Percentiles rank a stretch among this genome's conserved stretches.
Evolutionary conservation across 768 basidiomycete species (phyloP).

Genomic region (Suillus cothurnatus): DNA sequence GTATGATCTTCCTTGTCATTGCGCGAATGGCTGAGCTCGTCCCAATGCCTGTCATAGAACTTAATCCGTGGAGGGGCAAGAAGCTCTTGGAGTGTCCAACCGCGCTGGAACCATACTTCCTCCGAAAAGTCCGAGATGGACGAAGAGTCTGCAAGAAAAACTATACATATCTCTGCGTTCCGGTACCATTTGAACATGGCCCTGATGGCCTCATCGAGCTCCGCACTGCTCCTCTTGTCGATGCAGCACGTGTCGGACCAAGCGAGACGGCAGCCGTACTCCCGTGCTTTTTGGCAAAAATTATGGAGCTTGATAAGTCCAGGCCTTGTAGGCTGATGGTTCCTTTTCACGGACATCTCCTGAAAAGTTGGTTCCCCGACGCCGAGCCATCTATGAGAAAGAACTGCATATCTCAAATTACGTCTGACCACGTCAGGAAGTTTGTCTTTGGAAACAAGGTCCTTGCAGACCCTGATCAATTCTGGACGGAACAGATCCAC

Average conservation of each 20-base stretch:
- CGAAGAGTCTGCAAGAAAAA: slow-evolving; percentile 16
- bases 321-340: neutral
- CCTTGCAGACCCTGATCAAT: neutral
- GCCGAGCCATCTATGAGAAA: slow-evolving; percentile 8
- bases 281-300: slow-evolving; percentile 17
- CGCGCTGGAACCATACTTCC: slow-evolving; percentile 28
- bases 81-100: slow-evolving; percentile 20
- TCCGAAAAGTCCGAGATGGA: slow-evolving; percentile 8
- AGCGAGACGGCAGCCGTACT: slow-evolving; percentile 20
- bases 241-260: slow-evolving; percentile 33
- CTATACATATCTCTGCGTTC: slow-evolving; percentile 24
- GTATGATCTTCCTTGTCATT: slow-evolving; percentile 25
- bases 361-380: slow-evolving; percentile 3
- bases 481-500: neutral
- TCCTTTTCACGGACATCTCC: slow-evolving; percentile 5
- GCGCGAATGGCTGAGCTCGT: slow-evolving; percentile 7
- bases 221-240: slow-evolving; percentile 30
- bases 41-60: slow-evolving; percentile 22
- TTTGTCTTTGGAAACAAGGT: neutral
- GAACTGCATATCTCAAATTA: slow-evolving; percentile 3
- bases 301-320: slow-evolving; percentile 18
- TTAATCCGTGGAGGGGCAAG: slow-evolving; percentile 24
- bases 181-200: slow-evolving; percentile 29
- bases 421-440: neutral
- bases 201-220: slow-evolving; percentile 33